phyloP scores from a whole-genome alignment of 257 asterid genomes.

The Solanum neorickii region DNA sequence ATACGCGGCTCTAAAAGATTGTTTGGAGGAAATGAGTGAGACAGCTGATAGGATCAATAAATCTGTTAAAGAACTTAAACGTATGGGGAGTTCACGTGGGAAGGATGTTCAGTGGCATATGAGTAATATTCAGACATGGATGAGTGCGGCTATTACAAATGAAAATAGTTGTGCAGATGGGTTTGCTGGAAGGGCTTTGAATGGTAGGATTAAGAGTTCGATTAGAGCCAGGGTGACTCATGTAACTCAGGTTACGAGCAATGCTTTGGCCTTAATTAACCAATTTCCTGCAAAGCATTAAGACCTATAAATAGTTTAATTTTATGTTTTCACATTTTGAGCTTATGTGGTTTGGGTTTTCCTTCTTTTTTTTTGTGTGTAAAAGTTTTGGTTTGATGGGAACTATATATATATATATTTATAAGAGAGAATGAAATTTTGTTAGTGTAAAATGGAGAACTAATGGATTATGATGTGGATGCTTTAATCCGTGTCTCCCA shows the following conservation, averaged over 20 bases:
- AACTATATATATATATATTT: too few species aligned
- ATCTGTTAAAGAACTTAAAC: conserved; percentile 29
- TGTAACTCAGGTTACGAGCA: conserved; percentile 57
- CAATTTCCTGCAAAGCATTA: conserved; percentile 42
- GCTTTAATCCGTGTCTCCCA: neutral
- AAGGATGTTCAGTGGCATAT: conserved; percentile 36
- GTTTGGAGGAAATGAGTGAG: conserved; percentile 7
- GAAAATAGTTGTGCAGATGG: conserved; percentile 54
- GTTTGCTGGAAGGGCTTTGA: conserved; percentile 37
- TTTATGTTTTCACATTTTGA: neutral
- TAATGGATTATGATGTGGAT: neutral
- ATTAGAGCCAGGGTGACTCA: conserved; percentile 45
- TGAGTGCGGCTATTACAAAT: conserved; percentile 67
- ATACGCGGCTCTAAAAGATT: conserved; percentile 8
- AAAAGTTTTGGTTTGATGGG: neutral
- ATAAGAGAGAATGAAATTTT: neutral
- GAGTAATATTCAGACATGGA: conserved; percentile 61
- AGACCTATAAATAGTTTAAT: neutral
- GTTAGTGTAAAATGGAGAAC: neutral
- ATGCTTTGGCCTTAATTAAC: conserved; percentile 51
- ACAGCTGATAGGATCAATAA: conserved; percentile 1
- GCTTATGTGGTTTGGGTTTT: too few species aligned
- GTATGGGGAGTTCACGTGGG: conserved; percentile 8
- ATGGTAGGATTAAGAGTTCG: conserved; percentile 37
- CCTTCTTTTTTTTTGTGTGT: too few species aligned